A percentile compares a stretch with the other conserved stretches of the same genome.
Evolutionary conservation across 345 rosid genomes (phyloP).

Genomic region (Orychophragmus violaceus): DNA sequence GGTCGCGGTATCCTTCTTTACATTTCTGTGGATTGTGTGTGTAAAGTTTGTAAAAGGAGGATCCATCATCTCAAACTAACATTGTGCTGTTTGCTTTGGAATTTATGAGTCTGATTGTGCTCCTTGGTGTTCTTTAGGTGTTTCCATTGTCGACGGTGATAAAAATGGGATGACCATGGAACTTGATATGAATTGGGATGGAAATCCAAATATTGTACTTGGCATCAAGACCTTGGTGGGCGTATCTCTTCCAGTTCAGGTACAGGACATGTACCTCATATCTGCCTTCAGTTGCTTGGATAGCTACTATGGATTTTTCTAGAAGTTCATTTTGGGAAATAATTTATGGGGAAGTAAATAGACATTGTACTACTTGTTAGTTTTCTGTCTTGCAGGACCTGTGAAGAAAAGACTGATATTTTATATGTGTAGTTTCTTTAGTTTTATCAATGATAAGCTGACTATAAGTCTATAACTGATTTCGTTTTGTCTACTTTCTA

Average conservation of each 20-base stretch:
- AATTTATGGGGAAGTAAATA: neutral
- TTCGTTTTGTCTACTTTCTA: constrained; percentile 26
- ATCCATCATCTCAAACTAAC: neutral
- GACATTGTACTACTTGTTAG: neutral
- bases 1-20: neutral
- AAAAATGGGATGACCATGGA: constrained; percentile 62
- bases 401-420: neutral
- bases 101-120: constrained; percentile 8
- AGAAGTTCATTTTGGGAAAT: neutral
- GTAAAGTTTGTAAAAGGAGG: neutral
- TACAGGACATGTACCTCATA: constrained; percentile 18
- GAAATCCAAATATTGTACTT: constrained; percentile 75
- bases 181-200: constrained; percentile 98
- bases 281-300: neutral
- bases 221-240: constrained; percentile 81
- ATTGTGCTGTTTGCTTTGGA: neutral
- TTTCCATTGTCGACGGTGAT: constrained; percentile 62
- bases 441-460: constrained; percentile 17
- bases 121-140: constrained; percentile 43
- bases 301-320: neutral
- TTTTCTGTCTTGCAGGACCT: neutral
- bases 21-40: neutral
- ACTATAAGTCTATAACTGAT: neutral
- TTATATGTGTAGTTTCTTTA: neutral
- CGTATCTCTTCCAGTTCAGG: constrained; percentile 83